Base-by-base conservation (phyloP, 257 asterid genomes). In the Capsicum chinense region DNA sequence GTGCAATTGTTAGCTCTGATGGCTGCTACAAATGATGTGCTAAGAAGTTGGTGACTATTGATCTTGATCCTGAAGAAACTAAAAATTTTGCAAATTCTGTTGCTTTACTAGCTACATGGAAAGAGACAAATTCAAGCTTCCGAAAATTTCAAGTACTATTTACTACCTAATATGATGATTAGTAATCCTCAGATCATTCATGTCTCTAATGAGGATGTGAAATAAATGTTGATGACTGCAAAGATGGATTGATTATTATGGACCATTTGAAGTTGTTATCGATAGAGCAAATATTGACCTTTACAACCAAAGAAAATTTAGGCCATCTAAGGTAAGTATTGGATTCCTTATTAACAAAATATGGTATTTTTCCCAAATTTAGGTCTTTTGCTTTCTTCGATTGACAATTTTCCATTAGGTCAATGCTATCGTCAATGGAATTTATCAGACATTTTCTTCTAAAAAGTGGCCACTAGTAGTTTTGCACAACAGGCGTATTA, bases 251-350 rank as follows among this genome's bases (percentile, higher is more conserved):
- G 33, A 26, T 26, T 26, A 26, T 26, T 26, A 9, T 89, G 98
- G 98, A 81, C 98, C 97, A 35, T 95, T 94, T 85, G 99, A 94
- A 84, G 97, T 95, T 14, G 97, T 95, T 64, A 92, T 95, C 19
- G 98, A 95, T 86, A 98, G 90, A 67, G 99, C 98, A 76, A 95
- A 95, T 85, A 85, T 94, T 47, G 99, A 98, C 48, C 95, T 94
- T 83, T 88, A 88, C 85, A 91, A 92, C 88, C 99, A 94, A 83
- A 88, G 91, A 85, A 86, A 85, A 21, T 93, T 95, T 86, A 91
- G 86, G 83, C 95, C 97, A 37, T 84, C 97, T 19, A 92, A 90
- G 95, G 98, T 88, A 85, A 90, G 92, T 85, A 67, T 80, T 52
- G 87, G 63, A 44, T 85, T 52, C 83, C 54, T 64, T 84, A 13